Percentiles rank a stretch among this genome's conserved stretches.
Evolutionary conservation across 2,329 filamentous ascomycete species (phyloP).

Genomic region (Epichloe sylvatica): DNA sequence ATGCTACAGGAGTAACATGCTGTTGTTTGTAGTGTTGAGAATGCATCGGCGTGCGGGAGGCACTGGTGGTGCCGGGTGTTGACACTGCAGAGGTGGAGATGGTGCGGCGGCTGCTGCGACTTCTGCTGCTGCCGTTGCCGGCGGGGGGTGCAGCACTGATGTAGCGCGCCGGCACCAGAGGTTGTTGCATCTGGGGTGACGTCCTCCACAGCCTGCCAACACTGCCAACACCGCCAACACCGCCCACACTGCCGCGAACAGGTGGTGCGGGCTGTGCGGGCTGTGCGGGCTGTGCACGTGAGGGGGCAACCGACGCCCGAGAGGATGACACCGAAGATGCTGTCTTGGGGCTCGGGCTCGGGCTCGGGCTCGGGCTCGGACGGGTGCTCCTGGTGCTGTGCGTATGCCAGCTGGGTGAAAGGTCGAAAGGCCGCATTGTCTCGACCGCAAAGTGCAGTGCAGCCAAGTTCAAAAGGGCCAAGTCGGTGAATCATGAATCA

Average conservation of each 20-base stretch:
- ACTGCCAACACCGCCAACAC: too few relatives aligned
- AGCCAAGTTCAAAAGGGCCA: too few relatives aligned
- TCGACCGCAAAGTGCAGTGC: not conserved
- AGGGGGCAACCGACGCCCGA: too few relatives aligned
- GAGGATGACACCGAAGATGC: not conserved
- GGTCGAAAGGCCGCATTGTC: slow-evolving; percentile 5
- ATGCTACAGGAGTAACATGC: not conserved
- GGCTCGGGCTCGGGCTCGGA: not conserved
- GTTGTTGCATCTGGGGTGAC: not conserved
- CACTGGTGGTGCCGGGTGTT: not conserved
- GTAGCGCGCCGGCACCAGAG: not conserved
- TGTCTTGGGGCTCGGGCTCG: not conserved
- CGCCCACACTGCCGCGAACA: not conserved
- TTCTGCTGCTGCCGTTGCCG: not conserved
- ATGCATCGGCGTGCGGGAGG: not conserved
- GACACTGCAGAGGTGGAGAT: not conserved
- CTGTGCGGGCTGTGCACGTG: too few relatives aligned
- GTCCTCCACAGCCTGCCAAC: not conserved
- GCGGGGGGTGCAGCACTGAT: not conserved
- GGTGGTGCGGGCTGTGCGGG: too few relatives aligned
- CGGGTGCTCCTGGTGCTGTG: too few relatives aligned
- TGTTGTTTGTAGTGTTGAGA: slow-evolving; percentile 1
- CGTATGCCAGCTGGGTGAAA: not conserved
- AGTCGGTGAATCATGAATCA: too few relatives aligned
- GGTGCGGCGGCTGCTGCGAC: not conserved